Conservation (phyloP, 1,284 basidiomycete genomes). For the Ustilago cynodontis region DNA sequence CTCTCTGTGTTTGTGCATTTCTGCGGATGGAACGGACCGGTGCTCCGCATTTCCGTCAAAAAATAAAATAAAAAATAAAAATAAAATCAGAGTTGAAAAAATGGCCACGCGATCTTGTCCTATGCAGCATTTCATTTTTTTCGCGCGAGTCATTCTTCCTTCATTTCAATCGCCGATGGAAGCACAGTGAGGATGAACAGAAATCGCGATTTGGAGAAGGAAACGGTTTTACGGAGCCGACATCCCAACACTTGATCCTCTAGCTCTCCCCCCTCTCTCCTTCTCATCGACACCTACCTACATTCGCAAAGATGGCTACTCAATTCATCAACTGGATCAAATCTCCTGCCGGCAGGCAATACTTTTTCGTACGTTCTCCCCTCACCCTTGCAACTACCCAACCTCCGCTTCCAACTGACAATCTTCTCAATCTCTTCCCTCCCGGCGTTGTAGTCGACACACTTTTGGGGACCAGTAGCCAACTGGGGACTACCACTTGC, state of each 20-base stretch:
- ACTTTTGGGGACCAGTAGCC: slow-evolving; percentile 69
- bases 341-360: slow-evolving; percentile 66
- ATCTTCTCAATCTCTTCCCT: neutral
- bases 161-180: neutral
- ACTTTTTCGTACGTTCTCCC: slow-evolving; percentile 66
- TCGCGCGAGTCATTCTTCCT: neutral
- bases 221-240: slow-evolving; percentile 2
- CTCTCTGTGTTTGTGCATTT: neutral
- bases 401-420: neutral
- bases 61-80: neutral
- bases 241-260: slow-evolving; percentile 2
- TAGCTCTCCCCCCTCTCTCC: neutral
- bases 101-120: slow-evolving; percentile 1
- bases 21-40: neutral
- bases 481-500: slow-evolving; percentile 70
- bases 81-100: no score
- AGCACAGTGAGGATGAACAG: neutral
- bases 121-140: neutral
- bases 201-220: slow-evolving; percentile 2
- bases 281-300: neutral
- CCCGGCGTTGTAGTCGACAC: slow-evolving; percentile 51
- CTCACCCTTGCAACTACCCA: neutral
- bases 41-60: neutral
- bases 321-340: slow-evolving; percentile 65
- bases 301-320: slow-evolving; percentile 50